Evolutionary conservation across 1,284 basidiomycete genomes (phyloP), one percentile per base, ranked within the genome.

Genomic region (Cystobasidium slooffiae): DNA sequence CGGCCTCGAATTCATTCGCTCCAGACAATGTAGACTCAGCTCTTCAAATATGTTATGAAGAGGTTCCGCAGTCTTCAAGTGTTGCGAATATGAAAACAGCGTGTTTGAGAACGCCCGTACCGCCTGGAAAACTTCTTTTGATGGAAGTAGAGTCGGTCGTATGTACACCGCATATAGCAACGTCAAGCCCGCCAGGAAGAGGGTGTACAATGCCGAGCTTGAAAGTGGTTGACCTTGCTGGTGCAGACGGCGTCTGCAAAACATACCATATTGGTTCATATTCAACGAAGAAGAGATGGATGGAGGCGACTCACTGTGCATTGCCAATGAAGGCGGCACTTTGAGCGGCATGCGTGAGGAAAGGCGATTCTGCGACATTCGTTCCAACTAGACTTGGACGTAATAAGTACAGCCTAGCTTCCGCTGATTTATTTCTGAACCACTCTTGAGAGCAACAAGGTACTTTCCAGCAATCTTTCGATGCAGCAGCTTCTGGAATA

Each of bases 401-500:
- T 20, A 51, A 51, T 20, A 51, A 20, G 47, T 51, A 51, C 47
- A 51, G 20, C 20, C 20, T 51, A 20, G 47, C 47, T 6, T 77
- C 76, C 37, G 41, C 39, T 1, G 70, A 56, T 1, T 67, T 52
- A 1, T 55, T 47, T 14, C 70, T 39, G 63, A 77, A 51, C 47
- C 47, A 51, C 14, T 51, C 47, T 51, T 51, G 16, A 14, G 47
- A 51, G 20, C 47, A 51, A 51, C 47, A 51, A 1, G 47, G 47
- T 20, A 20, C 20, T 20, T 51, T 51, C 47, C 47, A 51, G 20
- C 47, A 16, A 16, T 51, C 47, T 51, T 51, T 51, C 47, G 47
- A 16, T 20, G 20, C 14, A 6, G 47, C 47, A 14, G 47, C 14
- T 16, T 14, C 47, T 16, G 47, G 47, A 51, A 51, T 51, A 3